Evolutionary conservation across 371 early-diverging fungal genomes (phyloP), one percentile per base, ranked within the genome.

Genomic region (Mortierella sp.): DNA sequence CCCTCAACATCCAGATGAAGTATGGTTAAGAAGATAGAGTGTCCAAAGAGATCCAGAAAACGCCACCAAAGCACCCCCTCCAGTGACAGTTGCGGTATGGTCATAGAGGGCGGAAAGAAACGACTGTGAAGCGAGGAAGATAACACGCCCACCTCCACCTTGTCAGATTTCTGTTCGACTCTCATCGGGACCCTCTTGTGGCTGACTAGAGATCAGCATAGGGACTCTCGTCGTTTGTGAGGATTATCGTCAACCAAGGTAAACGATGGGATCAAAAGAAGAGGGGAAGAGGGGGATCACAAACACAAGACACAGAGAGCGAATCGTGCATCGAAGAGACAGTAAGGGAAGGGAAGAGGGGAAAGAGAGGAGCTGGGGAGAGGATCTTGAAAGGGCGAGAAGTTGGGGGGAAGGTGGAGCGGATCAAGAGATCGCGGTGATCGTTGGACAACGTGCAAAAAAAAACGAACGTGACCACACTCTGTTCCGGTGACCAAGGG

Each of bases 151-250:
- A 45, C 50, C 42, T 59, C 56, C 52, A 57, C 62, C 67, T 67
- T 66, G 72, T 72, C 72, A 72, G 72, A 72, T 72, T 53, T 72
- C 72, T 72, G 72, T 72, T 72, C 72, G 72, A 72, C 72, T 66
- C 41, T 72, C 72, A 72, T 72, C 23, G 67, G 19, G 19, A 43
- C 58, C 21, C 42, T 50, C 19, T 38, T 39, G 10, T 43, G 4
- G 9, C n/a, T 9, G 5, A 14, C 23, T 42, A 30, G 39, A 51
- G 23, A 21, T 23, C 21, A 14, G 23, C 1, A 48, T 14, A 48
- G 42, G 55, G 49, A 48, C 45, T 27, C 72, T 72, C 67, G 72
- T 71, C 72, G 58, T 66, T 39, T 60, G 72, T 66, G 72, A 66
- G 50, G 61, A 31, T 60, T 71, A 39, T 61, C 72, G 66, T 72